A percentile compares a stretch with the other conserved stretches of the same genome.
phyloP scores from a whole-genome alignment of 805 yeast species.

The Candida dajiaensis region DNA sequence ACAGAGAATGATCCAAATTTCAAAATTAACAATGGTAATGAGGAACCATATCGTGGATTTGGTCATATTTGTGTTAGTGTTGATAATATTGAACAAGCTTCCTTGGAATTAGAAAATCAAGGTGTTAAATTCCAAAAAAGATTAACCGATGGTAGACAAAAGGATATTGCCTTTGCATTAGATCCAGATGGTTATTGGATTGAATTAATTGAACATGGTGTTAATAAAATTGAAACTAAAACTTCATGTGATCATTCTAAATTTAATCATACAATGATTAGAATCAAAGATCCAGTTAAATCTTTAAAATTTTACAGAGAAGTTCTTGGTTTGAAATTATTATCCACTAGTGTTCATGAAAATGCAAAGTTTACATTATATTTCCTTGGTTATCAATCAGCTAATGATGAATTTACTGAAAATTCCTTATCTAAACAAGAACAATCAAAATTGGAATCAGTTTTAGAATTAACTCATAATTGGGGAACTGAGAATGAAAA shows the following conservation, averaged over 20 bases:
- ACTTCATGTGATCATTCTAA: slow-evolving; percentile 29
- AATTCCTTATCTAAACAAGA: slow-evolving; percentile 27
- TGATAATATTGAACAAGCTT: slow-evolving; percentile 62
- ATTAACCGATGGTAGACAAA: slow-evolving; percentile 85
- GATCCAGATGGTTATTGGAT: slow-evolving; percentile 98
- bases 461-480: slow-evolving; percentile 89
- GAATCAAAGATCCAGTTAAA: slow-evolving; percentile 77
- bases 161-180: slow-evolving; percentile 86
- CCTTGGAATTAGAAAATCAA: slow-evolving; percentile 48
- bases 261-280: slow-evolving; percentile 88
- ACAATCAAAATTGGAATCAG: slow-evolving; percentile 50
- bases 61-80: slow-evolving; percentile 92
- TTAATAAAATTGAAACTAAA: slow-evolving; percentile 33
- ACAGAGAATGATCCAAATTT: slow-evolving; percentile 52
- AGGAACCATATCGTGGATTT: slow-evolving; percentile 80
- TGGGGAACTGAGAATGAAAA: slow-evolving; percentile 89
- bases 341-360: slow-evolving; percentile 49
- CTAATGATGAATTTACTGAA: slow-evolving; percentile 31
- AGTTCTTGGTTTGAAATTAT: slow-evolving; percentile 74
- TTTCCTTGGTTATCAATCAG: slow-evolving; percentile 72
- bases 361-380: slow-evolving; percentile 79
- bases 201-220: slow-evolving; percentile 66
- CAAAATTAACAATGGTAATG: slow-evolving; percentile 74
- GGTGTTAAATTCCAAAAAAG: slow-evolving; percentile 80
- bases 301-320: slow-evolving; percentile 76